Conservation (phyloP, 148 eudicot genomes). For the Camellia lanceoleosa region DNA sequence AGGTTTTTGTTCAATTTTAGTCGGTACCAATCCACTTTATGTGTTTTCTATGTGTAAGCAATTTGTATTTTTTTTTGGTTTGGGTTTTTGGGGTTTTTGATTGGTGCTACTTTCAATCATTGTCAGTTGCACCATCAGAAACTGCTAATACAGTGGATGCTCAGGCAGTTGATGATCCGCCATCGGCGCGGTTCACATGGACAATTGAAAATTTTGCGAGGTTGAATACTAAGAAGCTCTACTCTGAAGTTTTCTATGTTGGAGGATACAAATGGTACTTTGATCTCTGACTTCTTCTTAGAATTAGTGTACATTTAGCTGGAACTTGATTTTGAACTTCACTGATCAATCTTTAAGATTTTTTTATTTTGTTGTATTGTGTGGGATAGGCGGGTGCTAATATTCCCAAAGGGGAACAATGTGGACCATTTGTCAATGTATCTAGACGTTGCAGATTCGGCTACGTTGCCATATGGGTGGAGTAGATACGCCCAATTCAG, state of each 20-base stretch:
- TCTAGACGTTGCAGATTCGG: conserved; percentile 49
- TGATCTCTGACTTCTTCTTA: conserved; percentile 1
- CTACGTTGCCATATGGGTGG: conserved; percentile 53
- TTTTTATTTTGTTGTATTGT: background rate
- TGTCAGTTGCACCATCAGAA: conserved; percentile 30
- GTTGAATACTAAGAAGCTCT: conserved; percentile 29
- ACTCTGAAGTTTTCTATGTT: conserved; percentile 23
- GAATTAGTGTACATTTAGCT: background rate
- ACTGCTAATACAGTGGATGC: conserved; percentile 23
- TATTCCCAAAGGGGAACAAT: conserved; percentile 40
- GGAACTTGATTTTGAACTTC: background rate
- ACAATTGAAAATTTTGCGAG: conserved; percentile 28
- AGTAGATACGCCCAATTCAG: conserved; percentile 54
- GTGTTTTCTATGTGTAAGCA: background rate
- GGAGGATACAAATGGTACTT: conserved; percentile 30
- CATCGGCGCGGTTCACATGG: conserved; percentile 33
- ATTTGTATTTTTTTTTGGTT: background rate
- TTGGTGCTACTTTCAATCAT: background rate
- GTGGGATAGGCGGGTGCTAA: conserved; percentile 32
- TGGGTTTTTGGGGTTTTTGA: background rate
- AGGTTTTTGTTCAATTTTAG: background rate
- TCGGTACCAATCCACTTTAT: background rate
- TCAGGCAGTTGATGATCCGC: conserved; percentile 29
- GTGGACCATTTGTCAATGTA: conserved; percentile 54
- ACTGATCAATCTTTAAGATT: background rate